These are phyloP conservation scores for Erythrobasidium hasegawianum DNA, from an alignment of 1,284 basidiomycete genomes.

Conservation along the genomic window DNA sequence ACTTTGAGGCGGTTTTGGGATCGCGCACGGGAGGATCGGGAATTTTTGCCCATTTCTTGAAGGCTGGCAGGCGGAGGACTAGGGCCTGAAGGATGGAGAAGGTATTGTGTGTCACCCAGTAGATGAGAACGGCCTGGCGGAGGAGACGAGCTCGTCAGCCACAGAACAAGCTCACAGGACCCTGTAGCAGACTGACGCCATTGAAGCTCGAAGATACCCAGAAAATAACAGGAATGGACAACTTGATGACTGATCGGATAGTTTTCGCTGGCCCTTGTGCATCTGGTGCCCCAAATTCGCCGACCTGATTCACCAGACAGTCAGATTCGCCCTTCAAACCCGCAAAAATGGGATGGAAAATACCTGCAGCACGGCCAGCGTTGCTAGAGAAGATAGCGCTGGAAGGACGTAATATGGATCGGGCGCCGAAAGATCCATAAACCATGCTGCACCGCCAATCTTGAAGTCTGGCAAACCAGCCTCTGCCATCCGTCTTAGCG, in stretches of 20 bases:
- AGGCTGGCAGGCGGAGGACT: conserved; percentile 53
- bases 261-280: conserved; percentile 60
- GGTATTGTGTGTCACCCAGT: conserved; percentile 56
- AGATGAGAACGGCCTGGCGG: conserved; percentile 60
- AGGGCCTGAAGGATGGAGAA: conserved; percentile 56
- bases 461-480: conserved; percentile 69
- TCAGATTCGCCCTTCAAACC: not conserved
- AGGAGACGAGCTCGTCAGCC: not conserved
- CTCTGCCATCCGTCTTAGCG: conserved; percentile 66
- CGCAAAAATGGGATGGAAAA: conserved; percentile 47
- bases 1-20: not conserved
- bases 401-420: conserved; percentile 81
- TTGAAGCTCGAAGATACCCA: conserved; percentile 57
- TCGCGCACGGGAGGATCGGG: conserved; percentile 45
- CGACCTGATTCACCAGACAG: conserved; percentile 51
- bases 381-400: conserved; percentile 59
- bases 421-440: conserved; percentile 70
- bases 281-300: conserved; percentile 60
- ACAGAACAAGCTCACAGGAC: not conserved
- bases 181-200: conserved; percentile 34
- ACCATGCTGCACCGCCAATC: conserved; percentile 69
- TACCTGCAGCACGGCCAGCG: conserved; percentile 70
- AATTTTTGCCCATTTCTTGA: conserved; percentile 56
- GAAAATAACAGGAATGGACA: conserved; percentile 60
- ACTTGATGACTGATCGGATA: conserved; percentile 67